Conservation (phyloP, 2,329 filamentous ascomycete species). For the Dendrostoma leiphaemia region DNA sequence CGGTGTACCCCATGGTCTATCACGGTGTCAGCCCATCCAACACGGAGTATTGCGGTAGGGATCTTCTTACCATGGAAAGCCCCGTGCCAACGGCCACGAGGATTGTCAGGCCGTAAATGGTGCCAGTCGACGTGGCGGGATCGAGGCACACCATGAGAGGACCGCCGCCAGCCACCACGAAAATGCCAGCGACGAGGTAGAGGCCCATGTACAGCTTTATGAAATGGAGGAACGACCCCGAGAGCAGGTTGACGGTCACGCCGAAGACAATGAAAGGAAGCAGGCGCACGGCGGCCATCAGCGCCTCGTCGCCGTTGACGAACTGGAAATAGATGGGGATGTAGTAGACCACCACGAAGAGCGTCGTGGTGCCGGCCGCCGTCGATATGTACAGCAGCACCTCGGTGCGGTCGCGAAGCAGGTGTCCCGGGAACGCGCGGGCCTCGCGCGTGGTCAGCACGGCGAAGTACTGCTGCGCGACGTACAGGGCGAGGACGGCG, state of each 20-base stretch:
- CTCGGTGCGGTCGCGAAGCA: conserved; percentile 35
- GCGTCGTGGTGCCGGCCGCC: conserved; percentile 27
- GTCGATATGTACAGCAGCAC: conserved; percentile 40
- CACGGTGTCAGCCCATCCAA: conserved; percentile 5
- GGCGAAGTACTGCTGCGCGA: conserved; percentile 39
- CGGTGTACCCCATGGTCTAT: conserved; percentile 23
- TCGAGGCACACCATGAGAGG: conserved; percentile 22
- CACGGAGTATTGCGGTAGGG: neutral
- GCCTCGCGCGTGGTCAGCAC: conserved; percentile 36
- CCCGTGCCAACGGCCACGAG: conserved; percentile 23
- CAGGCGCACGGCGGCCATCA: conserved; percentile 38
- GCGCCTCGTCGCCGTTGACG: conserved; percentile 30
- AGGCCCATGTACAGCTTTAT: conserved; percentile 22
- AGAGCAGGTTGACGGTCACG: conserved; percentile 11
- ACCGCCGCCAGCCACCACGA: conserved; percentile 19
- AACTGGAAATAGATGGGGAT: conserved; percentile 9
- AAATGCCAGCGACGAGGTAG: conserved; percentile 20
- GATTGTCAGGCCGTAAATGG: conserved; percentile 23
- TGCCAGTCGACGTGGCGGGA: conserved; percentile 12
- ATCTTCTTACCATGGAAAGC: neutral
- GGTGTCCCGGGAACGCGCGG: conserved; percentile 43
- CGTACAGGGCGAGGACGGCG: conserved; percentile 37
- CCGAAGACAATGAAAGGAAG: conserved; percentile 32
- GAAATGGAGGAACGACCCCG: conserved; percentile 9
- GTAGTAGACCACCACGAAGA: conserved; percentile 35